These are phyloP conservation scores for Pachyrhizus erosus DNA, from an alignment of 306 rosid genomes.

Conservation along the genomic window DNA sequence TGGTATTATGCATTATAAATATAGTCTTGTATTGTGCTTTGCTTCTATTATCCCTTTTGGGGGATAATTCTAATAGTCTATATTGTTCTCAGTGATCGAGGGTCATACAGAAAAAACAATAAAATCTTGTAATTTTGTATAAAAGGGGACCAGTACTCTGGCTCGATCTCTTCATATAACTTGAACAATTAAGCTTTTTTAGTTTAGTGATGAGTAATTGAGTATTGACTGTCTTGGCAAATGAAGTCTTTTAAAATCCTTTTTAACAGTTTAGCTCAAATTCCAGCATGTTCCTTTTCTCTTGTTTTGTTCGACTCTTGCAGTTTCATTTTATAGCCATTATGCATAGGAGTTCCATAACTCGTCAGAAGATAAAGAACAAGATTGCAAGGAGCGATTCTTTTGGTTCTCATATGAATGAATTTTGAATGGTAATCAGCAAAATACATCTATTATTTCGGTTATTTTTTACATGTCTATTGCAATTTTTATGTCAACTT, in stretches of 20 bases:
- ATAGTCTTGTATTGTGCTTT: neutral
- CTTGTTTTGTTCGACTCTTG: neutral
- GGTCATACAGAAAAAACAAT: neutral
- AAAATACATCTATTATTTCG: too few relatives aligned
- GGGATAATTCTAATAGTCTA: neutral
- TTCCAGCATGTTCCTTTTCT: neutral
- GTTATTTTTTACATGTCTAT: too few relatives aligned
- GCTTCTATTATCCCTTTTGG: neutral
- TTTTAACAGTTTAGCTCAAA: neutral
- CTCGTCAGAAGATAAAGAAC: too few relatives aligned
- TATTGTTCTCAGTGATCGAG: neutral
- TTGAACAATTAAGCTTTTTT: neutral
- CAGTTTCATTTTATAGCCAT: neutral
- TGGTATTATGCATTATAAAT: neutral
- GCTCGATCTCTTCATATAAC: neutral
- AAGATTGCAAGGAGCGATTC: too few relatives aligned
- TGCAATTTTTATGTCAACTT: too few relatives aligned
- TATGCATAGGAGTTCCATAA: too few relatives aligned
- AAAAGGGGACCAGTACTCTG: neutral
- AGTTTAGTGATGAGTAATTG: too few relatives aligned
- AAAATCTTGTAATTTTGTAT: neutral
- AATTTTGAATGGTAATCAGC: too few relatives aligned
- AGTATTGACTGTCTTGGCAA: too few relatives aligned
- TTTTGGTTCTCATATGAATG: too few relatives aligned
- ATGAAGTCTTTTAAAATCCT: too few relatives aligned